Evolutionary conservation across 2,329 filamentous ascomycete genomes (phyloP).

Genomic region (Arthroderma sp.): DNA sequence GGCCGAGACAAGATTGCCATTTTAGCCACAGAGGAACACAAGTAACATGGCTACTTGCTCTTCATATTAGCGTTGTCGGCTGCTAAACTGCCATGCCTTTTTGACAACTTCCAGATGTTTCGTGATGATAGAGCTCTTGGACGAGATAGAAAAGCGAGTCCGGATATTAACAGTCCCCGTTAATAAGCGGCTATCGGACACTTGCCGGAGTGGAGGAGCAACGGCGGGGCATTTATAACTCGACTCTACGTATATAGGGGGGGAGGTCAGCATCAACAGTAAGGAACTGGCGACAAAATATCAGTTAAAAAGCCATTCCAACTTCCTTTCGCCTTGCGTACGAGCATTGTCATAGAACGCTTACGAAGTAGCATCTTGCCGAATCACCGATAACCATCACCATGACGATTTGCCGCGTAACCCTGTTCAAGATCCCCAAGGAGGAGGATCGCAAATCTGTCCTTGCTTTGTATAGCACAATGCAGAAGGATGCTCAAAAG

Average conservation of each 20-base stretch:
- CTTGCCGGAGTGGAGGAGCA: neutral
- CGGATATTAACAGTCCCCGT: neutral
- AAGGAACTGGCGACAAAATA: too few species aligned
- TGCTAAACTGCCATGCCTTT: too few species aligned
- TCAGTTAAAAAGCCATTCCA: too few species aligned
- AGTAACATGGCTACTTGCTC: too few species aligned
- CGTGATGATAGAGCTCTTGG: too few species aligned
- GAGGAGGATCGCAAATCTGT: slow-evolving; percentile 28
- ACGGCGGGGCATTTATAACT: neutral
- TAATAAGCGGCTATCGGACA: neutral
- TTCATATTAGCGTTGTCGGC: too few species aligned
- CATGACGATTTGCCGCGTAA: slow-evolving; percentile 31
- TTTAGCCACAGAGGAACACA: too few species aligned
- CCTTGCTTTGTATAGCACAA: slow-evolving; percentile 26
- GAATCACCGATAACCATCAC: slow-evolving; percentile 3
- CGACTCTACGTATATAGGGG: neutral
- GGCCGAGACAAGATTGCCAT: too few species aligned
- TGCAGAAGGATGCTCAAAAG: slow-evolving; percentile 27
- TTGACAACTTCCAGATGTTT: too few species aligned
- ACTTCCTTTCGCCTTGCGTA: too few species aligned
- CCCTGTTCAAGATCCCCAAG: slow-evolving; percentile 37
- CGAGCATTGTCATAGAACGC: too few species aligned
- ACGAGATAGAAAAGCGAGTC: neutral
- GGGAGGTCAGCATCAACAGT: neutral
- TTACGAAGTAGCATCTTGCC: too few species aligned